Conservation (phyloP, 192 early-diverging fungal genomes). For the Cetraspora pellucida region DNA sequence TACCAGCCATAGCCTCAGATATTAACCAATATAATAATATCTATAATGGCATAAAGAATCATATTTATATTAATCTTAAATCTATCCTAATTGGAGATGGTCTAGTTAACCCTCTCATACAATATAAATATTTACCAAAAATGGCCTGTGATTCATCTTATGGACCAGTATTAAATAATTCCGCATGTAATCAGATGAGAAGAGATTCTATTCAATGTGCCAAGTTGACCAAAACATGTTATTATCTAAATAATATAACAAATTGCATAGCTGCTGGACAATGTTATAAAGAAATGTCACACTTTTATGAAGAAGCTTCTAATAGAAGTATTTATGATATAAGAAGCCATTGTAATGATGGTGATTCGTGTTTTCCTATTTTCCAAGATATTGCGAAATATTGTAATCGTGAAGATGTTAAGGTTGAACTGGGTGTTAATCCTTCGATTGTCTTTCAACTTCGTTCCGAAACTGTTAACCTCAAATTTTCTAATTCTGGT, state of each 20-base stretch:
- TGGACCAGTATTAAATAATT: constrained; percentile 74
- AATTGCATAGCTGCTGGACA: constrained; percentile 84
- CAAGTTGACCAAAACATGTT: constrained; percentile 77
- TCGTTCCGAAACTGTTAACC: constrained; percentile 84
- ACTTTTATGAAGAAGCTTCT: constrained; percentile 76
- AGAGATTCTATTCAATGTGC: constrained; percentile 73
- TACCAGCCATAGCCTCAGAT: constrained; percentile 84
- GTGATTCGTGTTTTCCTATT: constrained; percentile 86
- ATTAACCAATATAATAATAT: constrained; percentile 74
- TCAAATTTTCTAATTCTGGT: constrained; percentile 75
- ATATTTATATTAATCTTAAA: constrained; percentile 65
- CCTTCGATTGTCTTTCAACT: constrained; percentile 60
- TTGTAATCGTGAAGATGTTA: constrained; percentile 78
- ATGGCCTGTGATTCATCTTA: constrained; percentile 76
- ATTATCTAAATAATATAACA: constrained; percentile 75
- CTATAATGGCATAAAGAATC: constrained; percentile 31
- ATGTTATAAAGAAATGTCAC: constrained; percentile 83
- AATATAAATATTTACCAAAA: constrained; percentile 85
- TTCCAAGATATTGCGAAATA: constrained; percentile 76
- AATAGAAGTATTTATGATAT: constrained; percentile 95
- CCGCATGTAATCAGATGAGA: constrained; percentile 75
- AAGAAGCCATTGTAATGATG: constrained; percentile 79
- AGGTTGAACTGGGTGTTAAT: constrained; percentile 73
- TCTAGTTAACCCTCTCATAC: constrained; percentile 81
- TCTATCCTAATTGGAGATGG: constrained; percentile 91